Evolutionary conservation across 2,329 filamentous ascomycete genomes (phyloP).

Genomic region (Colletotrichum cordylinicola): DNA sequence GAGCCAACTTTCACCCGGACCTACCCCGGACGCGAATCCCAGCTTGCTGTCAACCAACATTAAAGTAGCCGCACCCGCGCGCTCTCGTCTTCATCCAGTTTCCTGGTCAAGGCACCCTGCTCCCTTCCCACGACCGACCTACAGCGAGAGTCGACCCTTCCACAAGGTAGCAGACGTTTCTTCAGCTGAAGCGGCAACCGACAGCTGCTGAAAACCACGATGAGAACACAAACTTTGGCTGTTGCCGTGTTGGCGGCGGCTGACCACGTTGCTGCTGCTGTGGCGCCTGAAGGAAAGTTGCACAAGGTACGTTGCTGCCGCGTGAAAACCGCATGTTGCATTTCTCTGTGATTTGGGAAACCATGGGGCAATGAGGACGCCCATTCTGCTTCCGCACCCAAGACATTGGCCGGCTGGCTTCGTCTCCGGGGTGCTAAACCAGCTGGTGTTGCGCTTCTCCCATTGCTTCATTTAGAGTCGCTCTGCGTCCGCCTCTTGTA

Average conservation of each 20-base stretch:
- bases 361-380: neutral
- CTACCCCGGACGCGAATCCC: neutral
- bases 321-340: neutral
- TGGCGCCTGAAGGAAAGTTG: neutral
- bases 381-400: neutral
- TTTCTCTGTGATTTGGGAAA: neutral
- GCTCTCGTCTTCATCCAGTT: neutral
- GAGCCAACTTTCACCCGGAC: neutral
- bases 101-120: neutral
- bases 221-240: slow-evolving; percentile 9
- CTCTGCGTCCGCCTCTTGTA: neutral
- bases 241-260: slow-evolving; percentile 9
- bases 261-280: slow-evolving; percentile 1
- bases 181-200: neutral
- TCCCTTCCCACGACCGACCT: neutral
- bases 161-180: neutral
- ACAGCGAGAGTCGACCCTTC: neutral
- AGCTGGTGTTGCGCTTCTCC: neutral
- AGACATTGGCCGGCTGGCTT: neutral
- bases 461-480: neutral
- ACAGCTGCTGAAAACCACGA: neutral
- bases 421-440: neutral
- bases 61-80: slow-evolving; percentile 11
- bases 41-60: slow-evolving; percentile 1
- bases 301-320: slow-evolving; percentile 14